These are phyloP conservation scores for Brassica napus DNA, from an alignment of 345 rosid genomes.

Conservation along the genomic window Da-Ae NC_063443.1:18730001-18730500, in stretches of 20 bases:
- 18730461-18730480: background rate
- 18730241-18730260: constrained; percentile 80
- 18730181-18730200: constrained; percentile 82
- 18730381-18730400: constrained; percentile 55
- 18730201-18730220: constrained; percentile 70
- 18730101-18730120: background rate
- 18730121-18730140: constrained; percentile 29
- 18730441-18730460: constrained; percentile 2
- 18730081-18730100: background rate
- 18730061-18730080: constrained; percentile 44
- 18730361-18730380: constrained; percentile 84
- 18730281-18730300: constrained; percentile 89
- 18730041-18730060: constrained; percentile 76
- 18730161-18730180: constrained; percentile 90
- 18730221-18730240: constrained; percentile 66
- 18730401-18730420: constrained; percentile 7
- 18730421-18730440: background rate
- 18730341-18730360: constrained; percentile 92
- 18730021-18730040: constrained; percentile 95
- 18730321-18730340: constrained; percentile 79
- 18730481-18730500: background rate
- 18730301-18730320: constrained; percentile 87
- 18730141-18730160: constrained; percentile 73
- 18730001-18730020: constrained; percentile 94
- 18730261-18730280: constrained; percentile 80